Evolutionary conservation across 768 basidiomycete species (phyloP), one percentile per base, ranked within the genome.

Genomic region (Boletales sp.): DNA sequence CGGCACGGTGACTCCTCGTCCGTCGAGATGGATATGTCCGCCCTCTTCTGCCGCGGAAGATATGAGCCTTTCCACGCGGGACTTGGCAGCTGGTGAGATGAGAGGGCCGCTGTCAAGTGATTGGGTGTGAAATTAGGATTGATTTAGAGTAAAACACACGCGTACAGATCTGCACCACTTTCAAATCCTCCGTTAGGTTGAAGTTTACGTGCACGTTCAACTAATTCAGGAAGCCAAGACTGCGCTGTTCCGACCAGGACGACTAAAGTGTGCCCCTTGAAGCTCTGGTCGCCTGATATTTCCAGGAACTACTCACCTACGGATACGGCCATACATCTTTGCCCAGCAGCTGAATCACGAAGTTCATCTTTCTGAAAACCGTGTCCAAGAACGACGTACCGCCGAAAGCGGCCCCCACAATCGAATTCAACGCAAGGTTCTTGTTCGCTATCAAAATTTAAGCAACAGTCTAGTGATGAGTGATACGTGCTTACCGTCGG

Each of bases 261-360:
- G n/a, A 76, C 87, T 85, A 37, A 15, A 50, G 33, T 31, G 32
- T 44, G 7, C 21, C 34, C 38, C 17, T 41, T 55, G 21, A 39
- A 47, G 31, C 30, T 41, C 39, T 13, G 21, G 21, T 39, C 15
- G 32, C 9, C 25, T 4, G 5, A 37, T 8, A 40, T 15, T 35
- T 25, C 14, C 9, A 12, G 44, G 9, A 25, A 36, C 25, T 21
- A 56, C 83, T 61, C 55, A 87, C 91, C 88, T 31, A 94, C 92
- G 12, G 93, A 95, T 38, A 95, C 72, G 12, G 93, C 94, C 94
- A 96, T 97, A 72, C 94, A 98, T 50, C 96, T 81, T 67, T 98
- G 95, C 12, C 95, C 95, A 30, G 95, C 95, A 56, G 95, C 95
- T 81, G 63, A 55, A 36, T 21, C 34, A 56, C 54, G 65, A 12